phyloP scores from a whole-genome alignment of 2,329 filamentous ascomycete genomes.

The Fusarium azukiicola region DNA sequence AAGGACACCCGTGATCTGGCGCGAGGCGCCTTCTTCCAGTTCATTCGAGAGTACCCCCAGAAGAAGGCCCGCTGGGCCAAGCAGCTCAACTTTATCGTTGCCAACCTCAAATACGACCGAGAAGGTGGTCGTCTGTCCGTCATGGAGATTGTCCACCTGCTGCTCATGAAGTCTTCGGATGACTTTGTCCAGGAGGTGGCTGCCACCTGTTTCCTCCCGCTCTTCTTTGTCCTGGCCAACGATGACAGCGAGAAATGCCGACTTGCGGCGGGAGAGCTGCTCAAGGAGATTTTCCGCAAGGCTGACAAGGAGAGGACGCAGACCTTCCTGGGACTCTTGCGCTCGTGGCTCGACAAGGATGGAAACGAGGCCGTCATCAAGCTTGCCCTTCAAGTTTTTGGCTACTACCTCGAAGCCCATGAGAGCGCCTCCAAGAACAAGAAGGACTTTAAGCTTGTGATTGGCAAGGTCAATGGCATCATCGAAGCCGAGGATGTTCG shows the following conservation, averaged over 20 bases:
- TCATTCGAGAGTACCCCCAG: constrained; percentile 96
- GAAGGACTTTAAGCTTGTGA: constrained; percentile 84
- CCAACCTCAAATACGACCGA: constrained; percentile 94
- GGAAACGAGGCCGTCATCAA: constrained; percentile 86
- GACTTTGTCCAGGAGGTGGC: constrained; percentile 92
- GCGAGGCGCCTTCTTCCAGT: constrained; percentile 94
- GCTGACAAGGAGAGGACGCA: constrained; percentile 87
- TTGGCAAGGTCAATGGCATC: constrained; percentile 74
- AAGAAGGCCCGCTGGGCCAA: constrained; percentile 93
- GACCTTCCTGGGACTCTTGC: constrained; percentile 86
- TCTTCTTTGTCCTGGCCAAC: constrained; percentile 92
- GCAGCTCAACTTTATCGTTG: constrained; percentile 92
- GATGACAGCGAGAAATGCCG: constrained; percentile 94
- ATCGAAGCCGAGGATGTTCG: constrained; percentile 76
- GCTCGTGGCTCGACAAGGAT: constrained; percentile 88
- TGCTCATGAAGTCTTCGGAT: constrained; percentile 92
- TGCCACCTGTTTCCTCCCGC: constrained; percentile 90
- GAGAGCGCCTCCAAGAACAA: constrained; percentile 79
- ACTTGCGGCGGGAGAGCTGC: constrained; percentile 88
- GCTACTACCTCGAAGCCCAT: constrained; percentile 88
- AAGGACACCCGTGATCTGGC: constrained; percentile 93
- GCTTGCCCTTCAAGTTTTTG: constrained; percentile 89
- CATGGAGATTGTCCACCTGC: constrained; percentile 92
- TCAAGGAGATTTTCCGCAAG: constrained; percentile 90
- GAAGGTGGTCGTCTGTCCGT: constrained; percentile 94